These are phyloP conservation scores for Xylaria intraflava DNA, from an alignment of 495 filamentous ascomycete species.

Conservation along the genomic window DNA sequence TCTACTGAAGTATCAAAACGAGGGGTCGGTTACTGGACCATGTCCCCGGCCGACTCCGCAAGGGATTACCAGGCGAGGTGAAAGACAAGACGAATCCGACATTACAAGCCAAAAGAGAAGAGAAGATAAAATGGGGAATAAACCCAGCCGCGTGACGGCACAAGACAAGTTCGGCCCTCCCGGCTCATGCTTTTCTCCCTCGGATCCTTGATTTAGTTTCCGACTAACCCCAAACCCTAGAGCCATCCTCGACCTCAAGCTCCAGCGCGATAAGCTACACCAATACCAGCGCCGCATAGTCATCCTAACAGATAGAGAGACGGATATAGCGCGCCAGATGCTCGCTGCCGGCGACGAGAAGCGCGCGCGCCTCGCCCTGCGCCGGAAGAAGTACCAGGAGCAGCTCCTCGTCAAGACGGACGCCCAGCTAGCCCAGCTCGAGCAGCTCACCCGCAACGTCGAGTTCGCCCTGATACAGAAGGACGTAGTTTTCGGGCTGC, in stretches of 20 bases:
- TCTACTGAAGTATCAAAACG: background rate
- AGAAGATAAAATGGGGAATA: constrained; percentile 35
- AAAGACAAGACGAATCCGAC: background rate
- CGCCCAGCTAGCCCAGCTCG: constrained; percentile 77
- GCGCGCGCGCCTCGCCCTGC: constrained; percentile 79
- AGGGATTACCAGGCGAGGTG: constrained; percentile 23
- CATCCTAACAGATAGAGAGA: constrained; percentile 76
- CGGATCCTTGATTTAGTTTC: background rate
- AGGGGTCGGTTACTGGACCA: constrained; percentile 12
- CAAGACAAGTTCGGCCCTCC: constrained; percentile 36
- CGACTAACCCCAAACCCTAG: constrained; percentile 15
- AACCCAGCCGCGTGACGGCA: constrained; percentile 38
- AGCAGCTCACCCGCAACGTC: constrained; percentile 73
- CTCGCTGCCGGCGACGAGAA: constrained; percentile 66
- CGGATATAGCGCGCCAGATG: constrained; percentile 72
- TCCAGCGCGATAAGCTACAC: constrained; percentile 92
- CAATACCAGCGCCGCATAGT: constrained; percentile 88
- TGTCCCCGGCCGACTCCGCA: constrained; percentile 23
- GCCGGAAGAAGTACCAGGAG: constrained; percentile 96
- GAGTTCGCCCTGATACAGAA: constrained; percentile 96
- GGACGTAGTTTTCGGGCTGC: constrained; percentile 84
- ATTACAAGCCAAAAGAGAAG: background rate
- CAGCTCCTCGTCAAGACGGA: constrained; percentile 85
- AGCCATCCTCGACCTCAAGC: constrained; percentile 94
- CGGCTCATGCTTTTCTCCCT: background rate